These are phyloP conservation scores for Sphenostylis stenocarpa DNA, from an alignment of 306 rosid species.

Conservation along the genomic window DNA sequence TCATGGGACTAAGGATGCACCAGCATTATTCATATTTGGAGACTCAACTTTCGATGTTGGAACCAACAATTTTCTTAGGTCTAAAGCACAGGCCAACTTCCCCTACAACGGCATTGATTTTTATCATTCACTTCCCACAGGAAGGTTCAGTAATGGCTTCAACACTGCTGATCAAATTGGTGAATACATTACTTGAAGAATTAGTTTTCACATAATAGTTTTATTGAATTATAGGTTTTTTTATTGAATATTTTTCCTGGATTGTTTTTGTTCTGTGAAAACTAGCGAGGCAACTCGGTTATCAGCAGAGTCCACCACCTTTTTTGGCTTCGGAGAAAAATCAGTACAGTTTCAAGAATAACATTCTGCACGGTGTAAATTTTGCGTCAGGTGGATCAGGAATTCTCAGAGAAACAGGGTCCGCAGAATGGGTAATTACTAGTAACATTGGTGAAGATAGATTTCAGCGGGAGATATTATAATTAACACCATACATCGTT, in stretches of 20 bases:
- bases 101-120: slow-evolving; percentile 55
- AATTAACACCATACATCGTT: too few relatives aligned
- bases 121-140: slow-evolving; percentile 40
- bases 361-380: slow-evolving; percentile 42
- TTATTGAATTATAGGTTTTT: background rate
- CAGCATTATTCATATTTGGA: slow-evolving; percentile 56
- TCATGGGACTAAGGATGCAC: background rate
- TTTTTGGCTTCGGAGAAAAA: slow-evolving; percentile 29
- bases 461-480: too few relatives aligned
- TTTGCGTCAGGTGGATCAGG: slow-evolving; percentile 63
- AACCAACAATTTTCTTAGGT: slow-evolving; percentile 41
- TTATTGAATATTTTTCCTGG: background rate
- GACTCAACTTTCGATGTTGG: slow-evolving; percentile 64
- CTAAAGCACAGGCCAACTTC: slow-evolving; percentile 40
- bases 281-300: slow-evolving; percentile 41
- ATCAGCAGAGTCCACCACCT: slow-evolving; percentile 50
- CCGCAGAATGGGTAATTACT: slow-evolving; percentile 27
- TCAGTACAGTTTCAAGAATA: slow-evolving; percentile 19
- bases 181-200: background rate
- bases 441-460: background rate
- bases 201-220: background rate
- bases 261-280: background rate
- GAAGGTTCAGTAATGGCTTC: slow-evolving; percentile 66
- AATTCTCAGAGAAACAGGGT: slow-evolving; percentile 44
- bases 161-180: slow-evolving; percentile 61